A percentile compares a stretch with the other conserved stretches of the same genome.
Conservation (phyloP, 2,329 filamentous ascomycete genomes). For the Didymellaceae sp. region DNA sequence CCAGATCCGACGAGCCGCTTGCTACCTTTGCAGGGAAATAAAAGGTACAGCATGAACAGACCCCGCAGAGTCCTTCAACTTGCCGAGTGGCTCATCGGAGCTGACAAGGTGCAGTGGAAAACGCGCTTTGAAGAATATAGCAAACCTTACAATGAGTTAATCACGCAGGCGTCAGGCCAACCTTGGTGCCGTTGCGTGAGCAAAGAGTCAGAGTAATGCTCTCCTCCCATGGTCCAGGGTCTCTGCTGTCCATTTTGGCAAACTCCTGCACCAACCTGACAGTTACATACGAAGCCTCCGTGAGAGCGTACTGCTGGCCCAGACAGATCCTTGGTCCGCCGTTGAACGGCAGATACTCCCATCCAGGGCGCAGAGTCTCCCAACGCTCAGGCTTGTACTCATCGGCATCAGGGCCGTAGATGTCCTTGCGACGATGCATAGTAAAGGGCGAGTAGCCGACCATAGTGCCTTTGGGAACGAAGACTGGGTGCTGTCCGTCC, state of each 20-base stretch:
- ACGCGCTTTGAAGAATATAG: too few species aligned
- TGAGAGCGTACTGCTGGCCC: conserved; percentile 47
- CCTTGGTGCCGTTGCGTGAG: conserved; percentile 39
- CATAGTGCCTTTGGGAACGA: conserved; percentile 56
- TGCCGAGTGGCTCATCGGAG: too few species aligned
- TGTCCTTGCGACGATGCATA: conserved; percentile 59
- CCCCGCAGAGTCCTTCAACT: too few species aligned
- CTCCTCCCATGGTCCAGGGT: conserved; percentile 40
- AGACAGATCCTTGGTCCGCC: conserved; percentile 49
- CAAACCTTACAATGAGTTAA: neutral
- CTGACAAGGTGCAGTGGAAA: too few species aligned
- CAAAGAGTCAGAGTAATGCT: conserved; percentile 38
- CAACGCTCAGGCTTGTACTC: conserved; percentile 59
- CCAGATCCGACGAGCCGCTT: too few species aligned
- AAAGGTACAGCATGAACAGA: too few species aligned
- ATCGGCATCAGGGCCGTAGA: conserved; percentile 58
- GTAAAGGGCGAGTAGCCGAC: conserved; percentile 51
- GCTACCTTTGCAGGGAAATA: too few species aligned
- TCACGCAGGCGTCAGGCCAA: conserved; percentile 36
- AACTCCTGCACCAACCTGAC: conserved; percentile 44
- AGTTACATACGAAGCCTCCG: conserved; percentile 45
- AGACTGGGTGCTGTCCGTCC: conserved; percentile 57
- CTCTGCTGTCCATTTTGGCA: conserved; percentile 36
- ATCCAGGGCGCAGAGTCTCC: conserved; percentile 47
- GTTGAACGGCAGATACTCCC: conserved; percentile 51